Evolutionary conservation across 139 green algal genomes (phyloP).

Genomic region (Coccomyxa sp.): DNA sequence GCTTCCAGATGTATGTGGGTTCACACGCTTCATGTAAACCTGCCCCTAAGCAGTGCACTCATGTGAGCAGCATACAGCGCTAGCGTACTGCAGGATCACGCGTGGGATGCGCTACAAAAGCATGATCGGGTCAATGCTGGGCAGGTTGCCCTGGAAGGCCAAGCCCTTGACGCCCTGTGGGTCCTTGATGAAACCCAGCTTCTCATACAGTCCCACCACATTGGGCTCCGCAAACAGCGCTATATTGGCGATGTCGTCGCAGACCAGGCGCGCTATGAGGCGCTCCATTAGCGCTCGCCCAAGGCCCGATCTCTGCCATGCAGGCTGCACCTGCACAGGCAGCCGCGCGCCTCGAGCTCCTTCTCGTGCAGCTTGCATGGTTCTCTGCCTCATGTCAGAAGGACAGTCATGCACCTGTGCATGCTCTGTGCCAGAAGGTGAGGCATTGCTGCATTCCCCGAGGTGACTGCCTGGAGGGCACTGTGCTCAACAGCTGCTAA

Average conservation of each 20-base stretch:
- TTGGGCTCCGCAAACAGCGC: slow-evolving; percentile 72
- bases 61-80: no score
- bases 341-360: background rate
- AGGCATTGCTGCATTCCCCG: no score
- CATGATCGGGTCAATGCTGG: background rate
- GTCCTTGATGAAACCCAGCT: slow-evolving; percentile 75
- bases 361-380: background rate
- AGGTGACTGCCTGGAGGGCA: no score
- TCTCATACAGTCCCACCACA: slow-evolving; percentile 81
- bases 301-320: slow-evolving; percentile 77
- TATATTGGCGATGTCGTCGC: slow-evolving; percentile 70
- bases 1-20: no score
- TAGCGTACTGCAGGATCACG: no score
- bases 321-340: slow-evolving; percentile 38
- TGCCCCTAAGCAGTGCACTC: no score
- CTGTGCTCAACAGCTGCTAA: no score
- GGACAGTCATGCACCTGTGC: background rate
- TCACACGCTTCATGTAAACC: no score
- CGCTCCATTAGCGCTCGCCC: slow-evolving; percentile 78
- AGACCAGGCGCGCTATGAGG: slow-evolving; percentile 60
- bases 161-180: slow-evolving; percentile 69
- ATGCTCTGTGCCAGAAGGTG: no score
- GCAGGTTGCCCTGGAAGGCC: slow-evolving; percentile 50
- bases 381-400: background rate
- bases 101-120: background rate